Base-by-base conservation (phyloP, 1,139 yeast species). In the Taiozyma sp. region DNA sequence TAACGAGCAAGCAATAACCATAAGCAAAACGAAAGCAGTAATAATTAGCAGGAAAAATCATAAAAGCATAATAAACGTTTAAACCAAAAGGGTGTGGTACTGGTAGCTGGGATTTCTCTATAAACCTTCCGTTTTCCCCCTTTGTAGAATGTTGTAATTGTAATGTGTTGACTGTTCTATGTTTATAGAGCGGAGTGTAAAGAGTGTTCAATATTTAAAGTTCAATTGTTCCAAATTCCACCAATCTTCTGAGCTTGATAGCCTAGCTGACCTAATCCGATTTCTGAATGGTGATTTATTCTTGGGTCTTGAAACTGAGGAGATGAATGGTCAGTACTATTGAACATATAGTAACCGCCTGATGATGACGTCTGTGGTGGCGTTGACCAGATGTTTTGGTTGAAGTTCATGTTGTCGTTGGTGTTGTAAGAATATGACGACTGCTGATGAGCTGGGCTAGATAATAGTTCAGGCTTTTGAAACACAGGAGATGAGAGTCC, bases 351-450 rank as follows among this genome's bases (percentile, higher is more conserved):
- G 24, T 38, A 38, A 19, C 23, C 12, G 2, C 41, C 41, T 8
- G 41, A 38, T 1, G 41, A 38, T 38, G 41, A 43, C 9, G 50
- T 24, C 19, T 52, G 45, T 8, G 55, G 45, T 13, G 51, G 40
- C 8, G 49, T 22, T 27, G 43, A 23, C 56, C 56, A 53, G 27
- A 53, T 53, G 29, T 53, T 50, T 39, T 53, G 56, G 32, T 53
- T 53, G 46, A 53, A 53, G n/a, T 47, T 41, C 38, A 22, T 41
- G 45, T 23, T 30, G 23, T 40, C 43, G 43, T 44, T 43, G 46
- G 23, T 22, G 9, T 34, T 43, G 44, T 24, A 38, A 19, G 41
- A 38, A 12, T 38, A 38, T 38, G 41, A 38, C 4, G 41, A 10
- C 19, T 43, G 50, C 16, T 39, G 52, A 16, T 45, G 46, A 2